A percentile compares a stretch with the other conserved stretches of the same genome.
These are phyloP conservation scores for Phytopythium cucurbitacearum DNA, from an alignment of 352 stramenopile genomes.

Conservation along the genomic window DNA sequence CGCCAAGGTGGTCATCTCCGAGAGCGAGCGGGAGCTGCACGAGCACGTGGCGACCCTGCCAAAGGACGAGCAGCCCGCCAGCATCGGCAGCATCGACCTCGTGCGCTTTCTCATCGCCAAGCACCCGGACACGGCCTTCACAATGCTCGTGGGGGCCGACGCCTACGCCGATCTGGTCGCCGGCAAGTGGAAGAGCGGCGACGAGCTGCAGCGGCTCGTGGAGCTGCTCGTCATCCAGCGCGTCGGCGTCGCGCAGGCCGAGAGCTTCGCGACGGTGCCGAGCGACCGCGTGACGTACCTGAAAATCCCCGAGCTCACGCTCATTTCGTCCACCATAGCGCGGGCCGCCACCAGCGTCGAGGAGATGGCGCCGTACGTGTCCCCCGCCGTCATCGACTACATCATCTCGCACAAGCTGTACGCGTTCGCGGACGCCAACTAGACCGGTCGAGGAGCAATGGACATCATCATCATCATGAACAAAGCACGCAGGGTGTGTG, in stretches of 20 bases:
- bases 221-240: constrained; percentile 72
- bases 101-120: constrained; percentile 41
- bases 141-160: constrained; percentile 76
- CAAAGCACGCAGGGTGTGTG: no score
- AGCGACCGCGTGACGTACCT: constrained; percentile 40
- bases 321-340: constrained; percentile 75
- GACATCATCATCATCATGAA: neutral
- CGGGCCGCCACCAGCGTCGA: constrained; percentile 28
- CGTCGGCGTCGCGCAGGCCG: constrained; percentile 33
- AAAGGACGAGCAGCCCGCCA: constrained; percentile 23
- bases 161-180: constrained; percentile 77
- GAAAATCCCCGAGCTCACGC: constrained; percentile 49
- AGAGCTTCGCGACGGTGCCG: neutral
- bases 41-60: constrained; percentile 18
- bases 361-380: constrained; percentile 38
- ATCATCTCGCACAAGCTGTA: constrained; percentile 75
- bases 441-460: constrained; percentile 4
- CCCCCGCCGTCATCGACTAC: constrained; percentile 66
- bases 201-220: constrained; percentile 64
- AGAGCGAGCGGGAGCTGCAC: constrained; percentile 69
- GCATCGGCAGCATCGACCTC: constrained; percentile 77
- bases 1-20: constrained; percentile 41
- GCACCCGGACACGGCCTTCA: constrained; percentile 52
- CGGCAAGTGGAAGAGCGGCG: constrained; percentile 85
- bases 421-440: constrained; percentile 36